A percentile compares a stretch with the other conserved stretches of the same genome.
These are phyloP conservation scores for Neophaeococcomyces mojaviensis DNA, from an alignment of 2,329 filamentous ascomycete species.

Conservation along the genomic window DNA sequence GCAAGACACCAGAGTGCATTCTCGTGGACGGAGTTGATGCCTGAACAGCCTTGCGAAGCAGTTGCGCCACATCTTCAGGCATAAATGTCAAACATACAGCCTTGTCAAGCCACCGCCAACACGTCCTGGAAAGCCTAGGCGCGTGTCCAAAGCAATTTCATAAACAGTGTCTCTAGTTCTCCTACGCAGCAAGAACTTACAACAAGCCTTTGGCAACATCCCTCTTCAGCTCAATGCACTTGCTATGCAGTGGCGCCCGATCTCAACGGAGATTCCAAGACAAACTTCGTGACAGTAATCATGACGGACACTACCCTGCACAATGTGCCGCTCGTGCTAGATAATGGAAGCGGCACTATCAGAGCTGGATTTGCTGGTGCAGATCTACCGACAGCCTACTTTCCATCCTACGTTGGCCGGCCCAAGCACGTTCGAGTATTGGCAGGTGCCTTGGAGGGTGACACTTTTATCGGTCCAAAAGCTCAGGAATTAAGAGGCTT, in stretches of 20 bases:
- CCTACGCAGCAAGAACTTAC: no score
- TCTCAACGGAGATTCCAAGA: not conserved
- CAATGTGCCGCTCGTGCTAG: constrained; percentile 96
- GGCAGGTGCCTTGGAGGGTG: constrained; percentile 91
- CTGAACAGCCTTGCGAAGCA: not conserved
- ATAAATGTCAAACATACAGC: not conserved
- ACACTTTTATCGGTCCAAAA: constrained; percentile 91
- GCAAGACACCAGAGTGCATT: no score
- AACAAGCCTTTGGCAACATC: no score
- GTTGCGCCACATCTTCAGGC: not conserved
- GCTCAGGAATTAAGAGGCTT: constrained; percentile 85
- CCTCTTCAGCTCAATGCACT: no score
- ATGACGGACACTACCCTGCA: constrained; percentile 53
- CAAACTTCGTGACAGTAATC: not conserved
- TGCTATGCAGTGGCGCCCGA: not conserved
- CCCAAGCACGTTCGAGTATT: constrained; percentile 93
- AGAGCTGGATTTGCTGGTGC: constrained; percentile 94
- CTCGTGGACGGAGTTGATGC: not conserved
- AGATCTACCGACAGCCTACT: constrained; percentile 91
- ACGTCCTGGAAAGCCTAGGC: not conserved
- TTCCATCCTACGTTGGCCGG: constrained; percentile 92
- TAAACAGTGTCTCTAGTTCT: not conserved
- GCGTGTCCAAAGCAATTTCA: not conserved
- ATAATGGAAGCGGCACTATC: constrained; percentile 98
- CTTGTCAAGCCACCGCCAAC: not conserved